Base-by-base conservation (phyloP, 805 yeast species). In the Schwanniomyces polymorphus region DNA sequence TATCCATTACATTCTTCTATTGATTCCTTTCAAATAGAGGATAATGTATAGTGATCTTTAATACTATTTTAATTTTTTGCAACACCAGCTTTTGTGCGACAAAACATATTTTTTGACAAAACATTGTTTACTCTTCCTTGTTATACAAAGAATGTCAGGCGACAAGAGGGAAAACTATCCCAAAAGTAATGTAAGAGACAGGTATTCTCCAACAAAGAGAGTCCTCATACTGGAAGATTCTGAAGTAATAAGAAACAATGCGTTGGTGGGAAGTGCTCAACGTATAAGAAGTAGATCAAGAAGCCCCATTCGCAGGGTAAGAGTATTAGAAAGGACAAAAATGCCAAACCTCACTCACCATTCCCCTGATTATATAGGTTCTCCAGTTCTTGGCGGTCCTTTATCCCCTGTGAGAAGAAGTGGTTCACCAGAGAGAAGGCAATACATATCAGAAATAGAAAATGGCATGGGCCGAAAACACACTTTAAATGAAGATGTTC, bases 341-440 rank as follows among this genome's bases (percentile, higher is more conserved):
- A 21, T 37, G 14, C 9, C 39, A 16, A 31, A 31, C 27, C 17
- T 23, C 2, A 37, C 8, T 21, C 27, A 27, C 16, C 9, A 21
- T 16, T 34, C 41, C 2, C 16, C 26, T 26, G 45, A 42, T 9
- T 34, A 41, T 25, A 27, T 3, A n/a, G 12, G 17, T 16, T 4
- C 26, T 2, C 39, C 27, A 7, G 4, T 18, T n/a, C 39, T 21
- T 23, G 27, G 29, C 11, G 47, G 44, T 4, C 26, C 44, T 17
- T 39, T 48, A 9, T 60, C 68, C 1, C 64, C 70, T 7, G 52
- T 62, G 7, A 55, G 63, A 45, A 54, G 63, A 42, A 65, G 72
- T 38, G 74, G 74, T 7, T 68, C 73, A 2, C 73, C 74, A 2
- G 57, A 55, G 37, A 56, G 73, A 29, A 54, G 74, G 28, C 58